Base-by-base conservation (phyloP, 148 eudicot species). In the Vaccinium myrtillus region DNA sequence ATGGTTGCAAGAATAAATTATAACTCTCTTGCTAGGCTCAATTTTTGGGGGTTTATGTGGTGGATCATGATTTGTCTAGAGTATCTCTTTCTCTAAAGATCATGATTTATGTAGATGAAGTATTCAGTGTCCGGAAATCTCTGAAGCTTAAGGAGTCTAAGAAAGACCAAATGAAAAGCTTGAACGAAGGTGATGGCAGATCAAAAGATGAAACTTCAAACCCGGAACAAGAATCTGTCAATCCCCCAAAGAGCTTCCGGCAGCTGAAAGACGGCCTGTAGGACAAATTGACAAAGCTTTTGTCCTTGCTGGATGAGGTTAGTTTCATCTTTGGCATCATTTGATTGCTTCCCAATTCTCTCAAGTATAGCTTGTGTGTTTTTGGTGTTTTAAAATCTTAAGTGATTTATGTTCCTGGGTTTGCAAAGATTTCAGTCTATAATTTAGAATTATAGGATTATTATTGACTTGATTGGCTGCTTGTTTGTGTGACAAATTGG, bases 231-330 rank as follows among this genome's bases (percentile, higher is more conserved):
- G 90, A 86, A 21, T 43, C 84, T 2, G 78, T 71, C 13, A 78
- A 77, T 82, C 82, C 12, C 81, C 63, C 5, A 81, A 39, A 21
- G 92, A 91, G 82, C 87, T 91, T 77, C 85, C 90, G 23, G 82
- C 86, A 14, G 85, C 91, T 75, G 91, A 89, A 80, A 91, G 83
- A 39, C 91, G 92, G 89, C 39, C 67, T 91, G 82, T 91, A 91
- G 46, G 84, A 89, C 85, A 87, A 86, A 84, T 71, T 86, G 89
- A 80, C 87, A 8, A 91, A 91, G 87, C 91, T 89, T 81, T 65
- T 87, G 85, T 83, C 91, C 63, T 90, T 92, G 95, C 82, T 92
- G 80, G 95, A 90, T 65, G 95, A 92, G 95, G 93, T 92, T 85
- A 76, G 77, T 6, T 25, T 19, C n/a, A 67, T 76, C 58, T 67